These are phyloP conservation scores for Penicillium vulpinum DNA, from an alignment of 2,329 filamentous ascomycete genomes.

Conservation along the genomic window DNA sequence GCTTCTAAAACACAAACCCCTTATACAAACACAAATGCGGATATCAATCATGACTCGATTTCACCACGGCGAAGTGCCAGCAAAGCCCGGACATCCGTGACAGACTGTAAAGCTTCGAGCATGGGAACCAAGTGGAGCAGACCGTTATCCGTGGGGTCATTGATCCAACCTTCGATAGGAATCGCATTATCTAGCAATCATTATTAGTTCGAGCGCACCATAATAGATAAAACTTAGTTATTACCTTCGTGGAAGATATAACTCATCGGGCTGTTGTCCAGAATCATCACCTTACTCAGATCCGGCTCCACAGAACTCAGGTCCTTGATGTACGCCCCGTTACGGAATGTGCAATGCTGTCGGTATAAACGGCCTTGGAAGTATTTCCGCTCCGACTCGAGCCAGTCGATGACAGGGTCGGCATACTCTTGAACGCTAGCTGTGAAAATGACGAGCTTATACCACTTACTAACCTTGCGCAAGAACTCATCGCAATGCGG, in stretches of 20 bases:
- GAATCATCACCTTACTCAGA: conserved; percentile 95
- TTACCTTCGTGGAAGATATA: conserved; percentile 98
- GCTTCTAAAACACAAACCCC: conserved; percentile 17
- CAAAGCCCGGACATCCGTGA: conserved; percentile 89
- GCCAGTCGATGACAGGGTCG: conserved; percentile 97
- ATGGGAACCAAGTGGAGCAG: conserved; percentile 88
- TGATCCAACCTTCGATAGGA: conserved; percentile 99
- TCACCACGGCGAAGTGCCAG: conserved; percentile 87
- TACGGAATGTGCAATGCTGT: conserved; percentile 93
- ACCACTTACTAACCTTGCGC: conserved; percentile 95
- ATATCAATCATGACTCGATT: conserved; percentile 35
- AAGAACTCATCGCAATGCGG: conserved; percentile 96
- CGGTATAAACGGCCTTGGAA: conserved; percentile 93
- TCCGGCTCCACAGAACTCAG: conserved; percentile 94
- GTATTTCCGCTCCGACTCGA: conserved; percentile 94
- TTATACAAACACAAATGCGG: conserved; percentile 21
- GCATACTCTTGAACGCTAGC: conserved; percentile 98
- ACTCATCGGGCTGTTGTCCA: conserved; percentile 97
- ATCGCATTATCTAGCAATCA: conserved; percentile 82
- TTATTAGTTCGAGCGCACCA: conserved; percentile 5
- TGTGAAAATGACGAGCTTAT: conserved; percentile 94
- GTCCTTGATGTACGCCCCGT: conserved; percentile 98
- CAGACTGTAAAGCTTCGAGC: conserved; percentile 92
- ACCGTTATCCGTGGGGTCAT: conserved; percentile 94
- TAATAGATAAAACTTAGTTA: not conserved